Conservation (phyloP, 1,284 basidiomycete species). For the Somion occarium region DNA sequence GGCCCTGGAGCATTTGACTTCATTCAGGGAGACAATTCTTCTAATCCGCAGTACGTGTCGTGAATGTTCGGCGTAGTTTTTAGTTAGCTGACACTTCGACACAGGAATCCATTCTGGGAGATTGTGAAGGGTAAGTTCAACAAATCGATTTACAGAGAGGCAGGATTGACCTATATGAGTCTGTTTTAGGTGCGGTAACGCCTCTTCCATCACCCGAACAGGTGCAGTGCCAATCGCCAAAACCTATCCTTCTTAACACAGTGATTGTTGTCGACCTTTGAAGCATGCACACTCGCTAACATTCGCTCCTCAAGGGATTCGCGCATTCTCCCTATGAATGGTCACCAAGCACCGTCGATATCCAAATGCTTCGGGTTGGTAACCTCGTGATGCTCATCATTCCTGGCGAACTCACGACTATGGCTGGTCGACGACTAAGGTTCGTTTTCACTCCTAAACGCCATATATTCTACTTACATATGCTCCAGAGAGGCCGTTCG, state of each 20-base stretch:
- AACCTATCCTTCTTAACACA: slow-evolving; percentile 74
- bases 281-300: background rate
- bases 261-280: slow-evolving; percentile 31
- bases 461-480: background rate
- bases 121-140: slow-evolving; percentile 54
- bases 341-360: slow-evolving; percentile 72
- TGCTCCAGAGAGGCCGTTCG: slow-evolving; percentile 55
- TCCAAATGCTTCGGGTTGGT: slow-evolving; percentile 79
- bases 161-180: background rate
- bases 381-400: slow-evolving; percentile 75
- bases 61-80: background rate
- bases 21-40: slow-evolving; percentile 70
- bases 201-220: slow-evolving; percentile 57
- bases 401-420: slow-evolving; percentile 65
- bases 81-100: slow-evolving; percentile 12
- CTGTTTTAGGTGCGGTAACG: slow-evolving; percentile 52
- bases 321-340: slow-evolving; percentile 70
- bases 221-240: slow-evolving; percentile 72
- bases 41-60: slow-evolving; percentile 42
- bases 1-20: slow-evolving; percentile 84
- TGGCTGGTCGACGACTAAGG: slow-evolving; percentile 45
- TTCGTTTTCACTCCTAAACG: slow-evolving; percentile 13
- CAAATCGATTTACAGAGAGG: background rate
- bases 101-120: slow-evolving; percentile 80
- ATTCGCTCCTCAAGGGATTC: slow-evolving; percentile 41